Evolutionary conservation across 768 basidiomycete genomes (phyloP).

Genomic region (Rhizopogon salebrosus): DNA sequence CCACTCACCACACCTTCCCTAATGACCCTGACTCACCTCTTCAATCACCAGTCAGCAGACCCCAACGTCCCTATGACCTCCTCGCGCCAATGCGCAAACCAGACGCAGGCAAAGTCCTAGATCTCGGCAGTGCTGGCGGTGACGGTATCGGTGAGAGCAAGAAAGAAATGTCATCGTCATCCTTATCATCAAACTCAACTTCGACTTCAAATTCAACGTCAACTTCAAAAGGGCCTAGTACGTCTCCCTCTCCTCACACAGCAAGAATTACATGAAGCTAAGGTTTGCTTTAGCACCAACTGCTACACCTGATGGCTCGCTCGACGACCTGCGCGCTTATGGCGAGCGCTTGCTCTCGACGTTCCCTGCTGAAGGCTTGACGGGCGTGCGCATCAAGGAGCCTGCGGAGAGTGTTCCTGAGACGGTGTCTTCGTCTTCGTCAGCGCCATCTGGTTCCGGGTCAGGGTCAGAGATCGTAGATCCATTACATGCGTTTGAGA

Average conservation of each 20-base stretch:
- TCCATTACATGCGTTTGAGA: background rate
- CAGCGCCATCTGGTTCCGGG: constrained; percentile 1
- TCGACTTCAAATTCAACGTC: too few relatives aligned
- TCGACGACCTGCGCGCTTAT: constrained; percentile 48
- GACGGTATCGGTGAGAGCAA: background rate
- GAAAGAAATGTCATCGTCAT: too few relatives aligned
- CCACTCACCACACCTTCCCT: background rate
- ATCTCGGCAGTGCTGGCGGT: background rate
- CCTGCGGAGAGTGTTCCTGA: constrained; percentile 23
- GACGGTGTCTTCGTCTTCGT: constrained; percentile 4
- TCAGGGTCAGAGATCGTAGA: background rate
- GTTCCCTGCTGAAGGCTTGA: constrained; percentile 30
- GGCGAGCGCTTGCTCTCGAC: constrained; percentile 46
- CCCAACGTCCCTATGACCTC: constrained; percentile 70
- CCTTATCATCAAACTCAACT: too few relatives aligned
- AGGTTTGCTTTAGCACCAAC: constrained; percentile 4
- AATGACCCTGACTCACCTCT: constrained; percentile 1
- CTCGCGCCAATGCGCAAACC: constrained; percentile 65
- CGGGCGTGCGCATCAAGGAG: constrained; percentile 21
- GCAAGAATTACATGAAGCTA: background rate
- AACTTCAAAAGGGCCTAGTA: constrained; percentile 7
- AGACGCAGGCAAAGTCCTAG: background rate
- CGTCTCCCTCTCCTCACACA: constrained; percentile 2
- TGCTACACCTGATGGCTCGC: constrained; percentile 19
- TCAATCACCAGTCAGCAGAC: constrained; percentile 40